Conservation (phyloP, 176 grass and related monocot genomes). For the Juncus effusus region DNA sequence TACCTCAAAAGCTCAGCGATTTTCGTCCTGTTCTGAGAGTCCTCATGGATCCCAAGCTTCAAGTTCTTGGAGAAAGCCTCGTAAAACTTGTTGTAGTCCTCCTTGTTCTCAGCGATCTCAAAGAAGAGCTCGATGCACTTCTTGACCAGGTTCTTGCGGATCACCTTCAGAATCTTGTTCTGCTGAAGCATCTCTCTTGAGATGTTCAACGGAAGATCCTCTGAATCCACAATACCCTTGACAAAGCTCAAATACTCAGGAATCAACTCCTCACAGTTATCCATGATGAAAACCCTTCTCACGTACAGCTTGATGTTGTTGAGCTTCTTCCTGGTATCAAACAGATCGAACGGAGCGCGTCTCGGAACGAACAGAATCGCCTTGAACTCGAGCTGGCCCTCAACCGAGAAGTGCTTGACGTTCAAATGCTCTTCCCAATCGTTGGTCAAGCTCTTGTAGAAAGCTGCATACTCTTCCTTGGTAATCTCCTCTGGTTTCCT, state of each 20-base stretch:
- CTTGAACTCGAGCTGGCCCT: conserved; percentile 98
- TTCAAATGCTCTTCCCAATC: conserved; percentile 96
- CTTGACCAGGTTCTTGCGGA: conserved; percentile 93
- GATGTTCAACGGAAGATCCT: conserved; percentile 97
- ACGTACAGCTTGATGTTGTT: conserved; percentile 99
- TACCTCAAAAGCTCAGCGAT: conserved; percentile 84
- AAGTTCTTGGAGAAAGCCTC: conserved; percentile 99
- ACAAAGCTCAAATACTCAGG: conserved; percentile 90
- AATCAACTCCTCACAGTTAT: conserved; percentile 94
- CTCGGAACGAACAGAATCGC: conserved; percentile 91
- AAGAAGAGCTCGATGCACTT: conserved; percentile 98
- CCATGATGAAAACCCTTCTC: conserved; percentile 95
- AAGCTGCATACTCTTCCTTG: conserved; percentile 96
- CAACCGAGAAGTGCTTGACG: conserved; percentile 98
- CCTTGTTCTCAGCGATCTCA: conserved; percentile 97
- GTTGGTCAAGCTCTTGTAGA: conserved; percentile 96
- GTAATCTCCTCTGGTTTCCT: conserved; percentile 97
- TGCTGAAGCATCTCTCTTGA: conserved; percentile 95
- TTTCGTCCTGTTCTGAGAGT: conserved; percentile 79
- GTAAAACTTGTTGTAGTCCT: conserved; percentile 97
- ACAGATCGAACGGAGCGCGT: conserved; percentile 92
- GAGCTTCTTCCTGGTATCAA: conserved; percentile 85
- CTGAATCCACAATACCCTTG: conserved; percentile 95
- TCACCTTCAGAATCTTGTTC: conserved; percentile 98
- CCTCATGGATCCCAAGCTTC: conserved; percentile 90